Evolutionary conservation across 345 rosid genomes (phyloP).

Genomic region (Brassica nigra): DNA sequence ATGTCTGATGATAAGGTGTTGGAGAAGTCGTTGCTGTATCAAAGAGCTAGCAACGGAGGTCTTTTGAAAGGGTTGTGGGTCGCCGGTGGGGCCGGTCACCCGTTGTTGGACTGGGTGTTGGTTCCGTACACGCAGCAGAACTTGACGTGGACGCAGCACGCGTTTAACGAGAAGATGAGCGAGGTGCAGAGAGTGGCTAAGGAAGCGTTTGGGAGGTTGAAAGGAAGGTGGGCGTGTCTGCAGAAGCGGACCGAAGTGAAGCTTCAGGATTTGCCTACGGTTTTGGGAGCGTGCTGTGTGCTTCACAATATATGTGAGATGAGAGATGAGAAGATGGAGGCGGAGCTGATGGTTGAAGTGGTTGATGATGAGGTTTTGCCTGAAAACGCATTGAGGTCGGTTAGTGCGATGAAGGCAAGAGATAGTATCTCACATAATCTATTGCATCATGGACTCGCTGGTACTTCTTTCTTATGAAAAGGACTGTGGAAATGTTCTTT

Average conservation of each 20-base stretch:
- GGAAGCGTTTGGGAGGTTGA: slow-evolving; percentile 68
- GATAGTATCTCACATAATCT: slow-evolving; percentile 76
- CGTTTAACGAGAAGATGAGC: slow-evolving; percentile 74
- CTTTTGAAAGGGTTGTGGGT: slow-evolving; percentile 66
- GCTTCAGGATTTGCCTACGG: slow-evolving; percentile 73
- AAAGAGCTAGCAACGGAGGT: slow-evolving; percentile 69
- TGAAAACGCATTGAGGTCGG: slow-evolving; percentile 55
- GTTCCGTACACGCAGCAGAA: slow-evolving; percentile 76
- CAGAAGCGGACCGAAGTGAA: slow-evolving; percentile 82
- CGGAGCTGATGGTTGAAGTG: slow-evolving; percentile 49
- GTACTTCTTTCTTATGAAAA: slow-evolving; percentile 59
- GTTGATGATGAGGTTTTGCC: slow-evolving; percentile 75
- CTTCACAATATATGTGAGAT: slow-evolving; percentile 78
- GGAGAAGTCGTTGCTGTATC: slow-evolving; percentile 70
- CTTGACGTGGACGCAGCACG: slow-evolving; percentile 85
- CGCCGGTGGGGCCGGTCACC: slow-evolving; percentile 67
- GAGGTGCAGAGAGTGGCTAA: slow-evolving; percentile 62
- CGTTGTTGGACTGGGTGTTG: slow-evolving; percentile 76
- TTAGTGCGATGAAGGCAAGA: slow-evolving; percentile 59
- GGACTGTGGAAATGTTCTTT: slow-evolving; percentile 9
- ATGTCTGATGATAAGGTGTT: slow-evolving; percentile 79
- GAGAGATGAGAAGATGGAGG: slow-evolving; percentile 53
- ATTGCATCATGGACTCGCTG: slow-evolving; percentile 73
- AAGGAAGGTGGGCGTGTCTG: slow-evolving; percentile 80
- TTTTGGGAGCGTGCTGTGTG: slow-evolving; percentile 82